Conservation (phyloP, 108 stramenopile genomes). For the Nannochloropsis granulata region DNA sequence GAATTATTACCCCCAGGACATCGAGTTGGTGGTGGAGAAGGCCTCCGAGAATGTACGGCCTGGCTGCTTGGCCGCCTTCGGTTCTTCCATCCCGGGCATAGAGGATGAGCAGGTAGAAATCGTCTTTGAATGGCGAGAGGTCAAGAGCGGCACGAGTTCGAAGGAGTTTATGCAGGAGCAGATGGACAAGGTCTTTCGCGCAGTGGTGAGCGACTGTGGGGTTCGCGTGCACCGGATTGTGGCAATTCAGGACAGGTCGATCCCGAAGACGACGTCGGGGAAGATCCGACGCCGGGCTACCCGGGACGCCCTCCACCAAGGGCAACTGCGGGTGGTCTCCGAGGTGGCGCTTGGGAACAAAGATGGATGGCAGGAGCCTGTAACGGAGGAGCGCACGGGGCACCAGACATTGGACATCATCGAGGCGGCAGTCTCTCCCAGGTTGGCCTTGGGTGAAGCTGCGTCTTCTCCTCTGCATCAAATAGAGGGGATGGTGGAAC, state of each 20-base stretch:
- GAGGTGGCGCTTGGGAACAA: background rate
- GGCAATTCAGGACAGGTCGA: slow-evolving; percentile 59
- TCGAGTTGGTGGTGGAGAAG: slow-evolving; percentile 79
- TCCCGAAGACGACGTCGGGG: slow-evolving; percentile 96
- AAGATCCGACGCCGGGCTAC: slow-evolving; percentile 55
- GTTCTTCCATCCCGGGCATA: background rate
- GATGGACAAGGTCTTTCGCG: background rate
- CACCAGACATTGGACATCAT: background rate
- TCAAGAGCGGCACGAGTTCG: background rate
- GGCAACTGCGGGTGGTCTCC: background rate
- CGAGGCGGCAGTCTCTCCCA: background rate
- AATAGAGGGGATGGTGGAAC: background rate
- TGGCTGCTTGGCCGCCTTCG: slow-evolving; percentile 90
- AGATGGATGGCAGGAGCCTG: background rate
- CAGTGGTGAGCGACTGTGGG: slow-evolving; percentile 17
- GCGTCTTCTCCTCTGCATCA: background rate
- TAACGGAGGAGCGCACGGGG: background rate
- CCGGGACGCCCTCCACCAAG: slow-evolving; percentile 1
- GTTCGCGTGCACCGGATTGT: slow-evolving; percentile 31
- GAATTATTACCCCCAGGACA: slow-evolving; percentile 97
- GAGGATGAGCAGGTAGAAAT: background rate
- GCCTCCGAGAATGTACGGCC: slow-evolving; percentile 45
- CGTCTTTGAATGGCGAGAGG: background rate
- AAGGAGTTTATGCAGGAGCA: background rate
- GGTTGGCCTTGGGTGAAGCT: background rate